A percentile compares a stretch with the other conserved stretches of the same genome.
Evolutionary conservation across 2,329 filamentous ascomycete genomes (phyloP).

Genomic region (Nigrograna mackinnonii): DNA sequence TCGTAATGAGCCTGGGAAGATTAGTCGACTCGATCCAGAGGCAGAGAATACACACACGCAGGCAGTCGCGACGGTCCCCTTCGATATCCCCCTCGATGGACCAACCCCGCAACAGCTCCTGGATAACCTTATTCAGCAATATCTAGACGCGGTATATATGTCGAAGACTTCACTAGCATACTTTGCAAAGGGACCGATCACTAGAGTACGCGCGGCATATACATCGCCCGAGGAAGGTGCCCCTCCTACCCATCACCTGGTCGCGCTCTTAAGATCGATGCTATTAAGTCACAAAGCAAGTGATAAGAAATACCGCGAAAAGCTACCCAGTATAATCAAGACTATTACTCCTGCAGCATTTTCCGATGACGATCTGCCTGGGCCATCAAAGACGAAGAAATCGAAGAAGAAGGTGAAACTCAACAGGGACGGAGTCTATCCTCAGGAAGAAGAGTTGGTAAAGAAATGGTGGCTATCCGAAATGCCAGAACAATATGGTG

Average conservation of each 20-base stretch:
- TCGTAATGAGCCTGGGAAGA: conserved; percentile 1
- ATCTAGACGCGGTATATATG: conserved; percentile 51
- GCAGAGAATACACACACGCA: neutral
- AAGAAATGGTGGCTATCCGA: conserved; percentile 69
- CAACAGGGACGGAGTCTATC: conserved; percentile 72
- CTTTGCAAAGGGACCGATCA: conserved; percentile 81
- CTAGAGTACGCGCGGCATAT: conserved; percentile 73
- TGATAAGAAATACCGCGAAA: conserved; percentile 80
- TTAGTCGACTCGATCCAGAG: neutral
- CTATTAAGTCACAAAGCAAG: conserved; percentile 69
- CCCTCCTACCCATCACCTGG: conserved; percentile 65
- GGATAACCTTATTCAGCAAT: conserved; percentile 52
- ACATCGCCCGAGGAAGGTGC: conserved; percentile 64
- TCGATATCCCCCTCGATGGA: conserved; percentile 4
- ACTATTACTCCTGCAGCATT: conserved; percentile 52
- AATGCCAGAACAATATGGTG: conserved; percentile 32
- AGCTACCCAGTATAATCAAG: conserved; percentile 66
- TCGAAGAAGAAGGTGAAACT: conserved; percentile 53
- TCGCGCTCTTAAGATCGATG: conserved; percentile 70
- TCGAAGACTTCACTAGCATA: conserved; percentile 76
- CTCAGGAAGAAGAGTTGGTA: conserved; percentile 66
- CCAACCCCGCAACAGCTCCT: conserved; percentile 46
- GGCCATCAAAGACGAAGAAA: conserved; percentile 41
- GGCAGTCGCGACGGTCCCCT: neutral
- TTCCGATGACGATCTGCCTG: conserved; percentile 46